Percentiles rank a stretch among this genome's conserved stretches.
Evolutionary conservation across 2,329 filamentous ascomycete genomes (phyloP).

Genomic region (Gyromitra esculenta): DNA sequence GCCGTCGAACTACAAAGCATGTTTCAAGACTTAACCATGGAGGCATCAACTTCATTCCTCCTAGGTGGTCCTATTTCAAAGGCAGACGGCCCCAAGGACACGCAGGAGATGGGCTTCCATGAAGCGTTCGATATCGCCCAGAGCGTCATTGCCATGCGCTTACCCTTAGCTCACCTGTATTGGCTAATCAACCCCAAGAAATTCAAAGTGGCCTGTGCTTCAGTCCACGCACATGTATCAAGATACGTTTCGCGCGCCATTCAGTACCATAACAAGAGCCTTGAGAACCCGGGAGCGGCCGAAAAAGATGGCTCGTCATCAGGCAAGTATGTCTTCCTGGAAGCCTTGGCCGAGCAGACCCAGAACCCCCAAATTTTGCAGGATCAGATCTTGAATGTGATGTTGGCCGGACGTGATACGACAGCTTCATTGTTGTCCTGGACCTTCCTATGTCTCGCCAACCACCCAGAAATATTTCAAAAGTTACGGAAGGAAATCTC

Average conservation of each 20-base stretch:
- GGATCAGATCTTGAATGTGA: constrained; percentile 67
- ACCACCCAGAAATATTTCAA: constrained; percentile 59
- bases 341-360: constrained; percentile 67
- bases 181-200: constrained; percentile 44
- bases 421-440: constrained; percentile 66
- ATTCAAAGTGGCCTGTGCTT: constrained; percentile 25
- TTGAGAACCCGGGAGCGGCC: not conserved
- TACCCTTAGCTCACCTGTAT: constrained; percentile 23
- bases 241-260: constrained; percentile 37
- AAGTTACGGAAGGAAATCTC: constrained; percentile 40
- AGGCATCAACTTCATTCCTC: constrained; percentile 74
- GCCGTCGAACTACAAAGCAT: constrained; percentile 70
- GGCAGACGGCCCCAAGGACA: not conserved
- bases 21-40: constrained; percentile 73
- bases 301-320: constrained; percentile 1
- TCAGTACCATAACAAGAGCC: not conserved
- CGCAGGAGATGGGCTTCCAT: constrained; percentile 33
- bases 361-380: constrained; percentile 63
- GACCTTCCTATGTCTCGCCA: constrained; percentile 63
- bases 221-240: constrained; percentile 29
- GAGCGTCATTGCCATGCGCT: constrained; percentile 29
- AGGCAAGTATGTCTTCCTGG: constrained; percentile 68
- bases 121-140: constrained; percentile 46
- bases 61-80: constrained; percentile 66
- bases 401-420: constrained; percentile 70